Conservation (phyloP, 257 asterid species). For the Nicotiana benthamiana region DNA sequence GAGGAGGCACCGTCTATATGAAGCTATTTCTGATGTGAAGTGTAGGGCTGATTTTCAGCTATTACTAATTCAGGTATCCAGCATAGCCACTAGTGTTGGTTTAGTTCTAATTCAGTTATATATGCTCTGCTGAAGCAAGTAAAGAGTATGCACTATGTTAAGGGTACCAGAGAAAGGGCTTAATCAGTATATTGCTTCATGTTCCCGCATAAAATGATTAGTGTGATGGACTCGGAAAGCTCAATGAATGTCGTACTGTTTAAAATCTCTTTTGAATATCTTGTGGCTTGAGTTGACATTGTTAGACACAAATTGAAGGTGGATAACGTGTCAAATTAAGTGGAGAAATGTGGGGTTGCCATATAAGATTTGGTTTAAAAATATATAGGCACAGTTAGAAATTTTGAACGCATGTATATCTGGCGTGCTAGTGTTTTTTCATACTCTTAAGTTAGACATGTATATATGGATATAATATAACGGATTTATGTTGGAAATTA, state of each 20-base stretch:
- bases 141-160: background rate
- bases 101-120: conserved; percentile 11
- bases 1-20: conserved; percentile 54
- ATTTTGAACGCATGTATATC: background rate
- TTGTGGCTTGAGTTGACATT: background rate
- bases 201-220: background rate
- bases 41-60: conserved; percentile 97
- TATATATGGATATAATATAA: background rate
- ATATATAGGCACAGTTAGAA: background rate
- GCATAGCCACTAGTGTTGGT: background rate
- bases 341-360: background rate
- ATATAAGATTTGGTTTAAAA: background rate
- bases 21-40: conserved; percentile 71
- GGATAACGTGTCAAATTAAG: background rate
- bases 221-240: background rate
- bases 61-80: conserved; percentile 76
- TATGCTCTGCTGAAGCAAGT: background rate
- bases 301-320: background rate
- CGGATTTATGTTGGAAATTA: background rate
- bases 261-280: background rate
- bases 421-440: background rate
- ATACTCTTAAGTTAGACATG: background rate
- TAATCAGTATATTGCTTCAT: background rate
- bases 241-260: background rate
- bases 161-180: background rate